Conservation (phyloP, 2,329 filamentous ascomycete species). For the Penicillium nordicum region DNA sequence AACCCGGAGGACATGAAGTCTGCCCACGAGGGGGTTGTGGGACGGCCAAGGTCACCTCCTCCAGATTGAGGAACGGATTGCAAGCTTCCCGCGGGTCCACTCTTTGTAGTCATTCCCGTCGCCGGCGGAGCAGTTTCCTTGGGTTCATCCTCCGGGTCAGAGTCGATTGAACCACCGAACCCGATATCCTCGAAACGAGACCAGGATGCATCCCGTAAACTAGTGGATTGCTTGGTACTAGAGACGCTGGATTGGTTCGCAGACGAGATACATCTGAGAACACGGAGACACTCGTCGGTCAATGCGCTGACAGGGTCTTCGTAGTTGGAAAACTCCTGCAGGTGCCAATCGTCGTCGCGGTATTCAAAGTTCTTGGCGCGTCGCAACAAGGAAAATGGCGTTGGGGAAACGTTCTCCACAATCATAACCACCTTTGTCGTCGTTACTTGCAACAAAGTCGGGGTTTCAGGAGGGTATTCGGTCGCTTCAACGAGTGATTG, state of each 20-base stretch:
- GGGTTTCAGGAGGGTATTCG: slow-evolving; percentile 83
- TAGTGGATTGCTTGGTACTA: slow-evolving; percentile 66
- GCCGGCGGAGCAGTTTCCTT: slow-evolving; percentile 26
- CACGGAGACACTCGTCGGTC: slow-evolving; percentile 90
- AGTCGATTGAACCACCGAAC: slow-evolving; percentile 71
- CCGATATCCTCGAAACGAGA: slow-evolving; percentile 95
- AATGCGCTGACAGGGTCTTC: slow-evolving; percentile 84
- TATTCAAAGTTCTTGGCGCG: slow-evolving; percentile 95
- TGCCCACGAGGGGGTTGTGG: slow-evolving; percentile 96
- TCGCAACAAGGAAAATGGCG: slow-evolving; percentile 84
- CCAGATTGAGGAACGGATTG: slow-evolving; percentile 65
- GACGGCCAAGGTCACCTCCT: slow-evolving; percentile 66
- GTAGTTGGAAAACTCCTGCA: slow-evolving; percentile 81
- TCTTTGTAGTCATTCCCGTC: slow-evolving; percentile 26
- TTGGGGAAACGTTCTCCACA: slow-evolving; percentile 89
- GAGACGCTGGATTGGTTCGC: slow-evolving; percentile 80
- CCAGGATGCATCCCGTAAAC: slow-evolving; percentile 84
- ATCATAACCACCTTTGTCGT: slow-evolving; percentile 96
- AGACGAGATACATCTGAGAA: slow-evolving; percentile 81
- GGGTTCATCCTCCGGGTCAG: slow-evolving; percentile 61
- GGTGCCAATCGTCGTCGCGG: slow-evolving; percentile 77
- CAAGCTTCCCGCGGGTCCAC: slow-evolving; percentile 51
- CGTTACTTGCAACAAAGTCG: slow-evolving; percentile 69
- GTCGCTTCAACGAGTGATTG: slow-evolving; percentile 88
- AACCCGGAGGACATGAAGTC: slow-evolving; percentile 96